These are phyloP conservation scores for Collariella sp. DNA, from an alignment of 495 filamentous ascomycete genomes.

Conservation along the genomic window DNA sequence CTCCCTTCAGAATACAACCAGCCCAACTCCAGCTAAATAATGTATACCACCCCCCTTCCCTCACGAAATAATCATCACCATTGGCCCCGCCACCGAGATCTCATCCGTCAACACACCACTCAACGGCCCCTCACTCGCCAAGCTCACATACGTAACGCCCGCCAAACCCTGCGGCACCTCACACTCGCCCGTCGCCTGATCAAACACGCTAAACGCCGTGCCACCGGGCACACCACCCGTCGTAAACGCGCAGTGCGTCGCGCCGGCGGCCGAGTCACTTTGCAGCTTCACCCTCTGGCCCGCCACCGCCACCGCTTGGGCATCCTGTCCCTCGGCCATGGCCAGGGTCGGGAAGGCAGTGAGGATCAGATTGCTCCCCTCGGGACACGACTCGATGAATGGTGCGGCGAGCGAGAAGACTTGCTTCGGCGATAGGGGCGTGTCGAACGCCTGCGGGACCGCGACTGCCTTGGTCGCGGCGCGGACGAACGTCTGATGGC, in stretches of 20 bases:
- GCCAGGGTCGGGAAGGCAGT: slow-evolving; percentile 48
- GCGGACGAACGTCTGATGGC: slow-evolving; percentile 55
- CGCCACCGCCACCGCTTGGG: slow-evolving; percentile 37
- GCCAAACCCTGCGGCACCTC: slow-evolving; percentile 41
- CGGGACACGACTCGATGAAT: slow-evolving; percentile 54
- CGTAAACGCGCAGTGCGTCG: slow-evolving; percentile 50
- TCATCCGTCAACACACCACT: slow-evolving; percentile 41
- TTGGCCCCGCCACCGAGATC: slow-evolving; percentile 44
- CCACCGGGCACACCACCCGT: slow-evolving; percentile 43
- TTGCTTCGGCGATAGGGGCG: slow-evolving; percentile 46
- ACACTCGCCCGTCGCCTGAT: slow-evolving; percentile 39
- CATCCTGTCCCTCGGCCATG: slow-evolving; percentile 38
- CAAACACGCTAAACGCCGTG: slow-evolving; percentile 45
- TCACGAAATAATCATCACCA: slow-evolving; percentile 43
- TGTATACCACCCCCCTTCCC: not conserved
- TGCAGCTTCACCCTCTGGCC: slow-evolving; percentile 34
- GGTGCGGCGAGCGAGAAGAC: slow-evolving; percentile 57
- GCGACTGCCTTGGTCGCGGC: slow-evolving; percentile 37
- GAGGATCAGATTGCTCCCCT: slow-evolving; percentile 48
- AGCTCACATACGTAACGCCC: slow-evolving; percentile 48
- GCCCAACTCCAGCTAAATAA: not conserved
- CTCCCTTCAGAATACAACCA: not conserved
- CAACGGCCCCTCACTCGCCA: slow-evolving; percentile 39
- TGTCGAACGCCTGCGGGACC: slow-evolving; percentile 53
- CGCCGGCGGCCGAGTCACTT: slow-evolving; percentile 34